Evolutionary conservation across 2,329 filamentous ascomycete genomes (phyloP).

Genomic region (Clonostachys rhizophaga): DNA sequence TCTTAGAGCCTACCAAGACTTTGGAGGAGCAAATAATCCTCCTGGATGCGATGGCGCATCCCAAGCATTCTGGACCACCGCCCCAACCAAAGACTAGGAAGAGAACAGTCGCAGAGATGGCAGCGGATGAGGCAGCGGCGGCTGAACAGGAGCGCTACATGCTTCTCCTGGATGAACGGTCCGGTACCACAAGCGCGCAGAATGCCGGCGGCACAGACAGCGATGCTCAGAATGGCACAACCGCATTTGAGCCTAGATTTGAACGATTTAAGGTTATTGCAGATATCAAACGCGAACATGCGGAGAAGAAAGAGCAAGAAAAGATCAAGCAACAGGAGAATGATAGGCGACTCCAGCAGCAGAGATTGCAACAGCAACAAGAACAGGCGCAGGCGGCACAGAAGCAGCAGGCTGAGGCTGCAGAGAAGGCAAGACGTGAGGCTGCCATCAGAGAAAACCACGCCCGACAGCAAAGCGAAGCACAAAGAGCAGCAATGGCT

Average conservation of each 20-base stretch:
- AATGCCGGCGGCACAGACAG: constrained; percentile 57
- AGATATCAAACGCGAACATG: constrained; percentile 73
- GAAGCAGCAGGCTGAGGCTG: constrained; percentile 33
- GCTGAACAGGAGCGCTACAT: constrained; percentile 89
- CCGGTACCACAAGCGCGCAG: constrained; percentile 53
- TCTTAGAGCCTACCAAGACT: constrained; percentile 70
- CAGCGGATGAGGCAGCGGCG: constrained; percentile 87
- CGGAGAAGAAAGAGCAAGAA: constrained; percentile 72
- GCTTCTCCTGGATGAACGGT: constrained; percentile 84
- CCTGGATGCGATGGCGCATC: constrained; percentile 68
- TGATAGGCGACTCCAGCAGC: constrained; percentile 45
- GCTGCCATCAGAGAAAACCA: constrained; percentile 28
- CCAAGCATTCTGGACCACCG: constrained; percentile 70
- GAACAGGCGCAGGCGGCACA: constrained; percentile 42
- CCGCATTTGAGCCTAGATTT: constrained; percentile 81
- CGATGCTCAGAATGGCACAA: constrained; percentile 66
- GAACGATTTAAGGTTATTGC: constrained; percentile 89
- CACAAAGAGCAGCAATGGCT: constrained; percentile 23
- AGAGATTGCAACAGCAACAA: constrained; percentile 35
- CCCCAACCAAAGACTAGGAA: constrained; percentile 87
- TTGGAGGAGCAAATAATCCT: constrained; percentile 66
- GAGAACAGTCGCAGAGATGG: constrained; percentile 90
- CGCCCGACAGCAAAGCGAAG: constrained; percentile 22
- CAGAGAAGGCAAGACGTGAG: constrained; percentile 33
- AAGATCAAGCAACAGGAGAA: constrained; percentile 63